A percentile compares a stretch with the other conserved stretches of the same genome.
phyloP scores from a whole-genome alignment of 257 asterid genomes.

The Vinca minor region DNA sequence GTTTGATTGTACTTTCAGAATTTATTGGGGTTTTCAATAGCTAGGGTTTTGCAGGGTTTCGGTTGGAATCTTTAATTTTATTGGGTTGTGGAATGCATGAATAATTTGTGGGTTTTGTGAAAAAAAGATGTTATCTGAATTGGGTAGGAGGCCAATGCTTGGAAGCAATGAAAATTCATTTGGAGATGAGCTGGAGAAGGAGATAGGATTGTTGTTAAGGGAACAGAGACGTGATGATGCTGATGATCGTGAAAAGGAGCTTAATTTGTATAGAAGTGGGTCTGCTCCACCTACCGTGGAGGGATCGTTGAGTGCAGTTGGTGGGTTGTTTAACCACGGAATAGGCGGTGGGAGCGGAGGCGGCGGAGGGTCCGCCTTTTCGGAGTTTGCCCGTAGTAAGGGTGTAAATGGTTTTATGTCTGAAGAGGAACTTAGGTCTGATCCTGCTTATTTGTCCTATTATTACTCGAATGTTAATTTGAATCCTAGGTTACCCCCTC shows the following conservation, averaged over 20 bases:
- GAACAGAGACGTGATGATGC: conserved; percentile 68
- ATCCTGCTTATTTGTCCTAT: conserved; percentile 73
- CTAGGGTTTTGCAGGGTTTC: conserved; percentile 23
- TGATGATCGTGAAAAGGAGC: conserved; percentile 83
- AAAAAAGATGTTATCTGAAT: conserved; percentile 64
- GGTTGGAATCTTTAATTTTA: conserved; percentile 1
- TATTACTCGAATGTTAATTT: conserved; percentile 83
- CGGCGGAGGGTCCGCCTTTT: conserved; percentile 32
- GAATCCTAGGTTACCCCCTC: conserved; percentile 98
- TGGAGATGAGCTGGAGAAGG: conserved; percentile 81
- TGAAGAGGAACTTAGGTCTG: conserved; percentile 95
- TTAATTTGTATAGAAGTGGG: conserved; percentile 89
- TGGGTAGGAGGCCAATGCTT: conserved; percentile 65
- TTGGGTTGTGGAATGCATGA: conserved; percentile 11
- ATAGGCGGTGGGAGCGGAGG: no score
- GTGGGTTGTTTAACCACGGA: conserved; percentile 68
- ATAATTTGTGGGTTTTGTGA: conserved; percentile 9
- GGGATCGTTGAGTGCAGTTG: conserved; percentile 85
- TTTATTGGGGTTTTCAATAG: conserved; percentile 16
- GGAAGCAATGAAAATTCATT: conserved; percentile 64
- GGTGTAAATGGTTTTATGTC: conserved; percentile 55
- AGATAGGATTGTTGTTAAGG: conserved; percentile 61
- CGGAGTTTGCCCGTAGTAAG: conserved; percentile 46
- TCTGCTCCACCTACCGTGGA: conserved; percentile 99
- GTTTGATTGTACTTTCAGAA: conserved; percentile 15